phyloP scores from a whole-genome alignment of 2,329 filamentous ascomycete species.

The Neofusicoccum sp. region DNA sequence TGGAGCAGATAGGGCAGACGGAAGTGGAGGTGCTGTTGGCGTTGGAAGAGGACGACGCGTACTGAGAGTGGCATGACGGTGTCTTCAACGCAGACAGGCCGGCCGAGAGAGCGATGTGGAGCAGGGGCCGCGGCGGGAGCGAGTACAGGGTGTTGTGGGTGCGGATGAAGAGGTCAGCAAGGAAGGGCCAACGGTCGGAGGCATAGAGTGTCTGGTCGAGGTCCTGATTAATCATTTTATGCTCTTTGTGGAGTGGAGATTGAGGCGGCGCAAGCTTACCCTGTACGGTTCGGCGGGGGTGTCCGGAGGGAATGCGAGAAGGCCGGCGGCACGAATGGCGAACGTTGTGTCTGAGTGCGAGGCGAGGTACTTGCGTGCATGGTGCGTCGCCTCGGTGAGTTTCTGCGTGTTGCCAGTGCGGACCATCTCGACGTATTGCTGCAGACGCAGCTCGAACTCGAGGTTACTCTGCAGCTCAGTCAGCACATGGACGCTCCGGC shows the following conservation, averaged over 20 bases:
- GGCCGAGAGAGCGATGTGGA: slow-evolving; percentile 86
- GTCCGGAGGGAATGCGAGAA: slow-evolving; percentile 71
- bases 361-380: slow-evolving; percentile 79
- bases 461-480: slow-evolving; percentile 63
- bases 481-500: neutral
- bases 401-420: slow-evolving; percentile 59
- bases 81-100: slow-evolving; percentile 95
- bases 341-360: slow-evolving; percentile 68
- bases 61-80: slow-evolving; percentile 78
- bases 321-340: slow-evolving; percentile 69
- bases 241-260: neutral
- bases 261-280: slow-evolving; percentile 38
- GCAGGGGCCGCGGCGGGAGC: slow-evolving; percentile 76
- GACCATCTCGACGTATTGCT: slow-evolving; percentile 92
- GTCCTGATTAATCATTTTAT: neutral
- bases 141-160: slow-evolving; percentile 86
- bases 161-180: slow-evolving; percentile 76
- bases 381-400: slow-evolving; percentile 71
- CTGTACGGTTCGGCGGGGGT: slow-evolving; percentile 60
- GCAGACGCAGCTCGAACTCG: slow-evolving; percentile 88
- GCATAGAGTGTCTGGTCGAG: slow-evolving; percentile 66
- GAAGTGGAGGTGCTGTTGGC: slow-evolving; percentile 62
- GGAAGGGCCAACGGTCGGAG: slow-evolving; percentile 66
- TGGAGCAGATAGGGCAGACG: slow-evolving; percentile 93
- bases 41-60: slow-evolving; percentile 54